Base-by-base conservation (phyloP, 805 yeast genomes). In the Hanseniaspora meyeri region DNA sequence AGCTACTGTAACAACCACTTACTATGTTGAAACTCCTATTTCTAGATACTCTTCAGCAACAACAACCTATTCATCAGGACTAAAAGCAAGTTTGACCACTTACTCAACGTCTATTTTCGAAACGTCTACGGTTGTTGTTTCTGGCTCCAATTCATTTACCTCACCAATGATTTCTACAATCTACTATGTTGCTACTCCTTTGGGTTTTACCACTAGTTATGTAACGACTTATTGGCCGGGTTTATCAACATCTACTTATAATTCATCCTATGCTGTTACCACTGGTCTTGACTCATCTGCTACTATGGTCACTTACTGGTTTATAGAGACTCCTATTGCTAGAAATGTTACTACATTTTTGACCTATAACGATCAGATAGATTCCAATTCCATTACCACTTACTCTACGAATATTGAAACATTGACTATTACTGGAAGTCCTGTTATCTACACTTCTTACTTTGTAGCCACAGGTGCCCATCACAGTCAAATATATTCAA, bases 21-120 rank as follows among this genome's bases (percentile, higher is more conserved):
- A 57, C 56, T 58, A 53, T 31, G 60, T 60, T 20, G 59, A 60
- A 53, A 59, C 61, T 42, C 62, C 62, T 24, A 55, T 55, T 38
- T 48, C 53, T 16, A 55, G 58, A 49, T 43, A 46, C 29, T 16
- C 52, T 19, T n/a, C 55, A 19, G 43, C 49, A 27, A 14, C 49
- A 43, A 24, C 55, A 24, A 56, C 49, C 0, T 56, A 36, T n/a
- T 43, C 48, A 3, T 45, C 51, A 11, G 51, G 45, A 2, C 24
- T 46, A 19, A 10, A 47, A 27, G 48, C 34, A 27, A 51, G 58
- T 16, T 31, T 20, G 3, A 53, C 56, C 9, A 59, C 61, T 9
- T 57, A 40, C 32, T 43, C 55, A n/a, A 40, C 55, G 3, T 16
- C 19, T 7, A 17, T 49, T 31, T 43, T 38, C 20, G 38, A 38